Evolutionary conservation across 306 rosid genomes (phyloP).

Genomic region (Cicer yamashitae): DNA sequence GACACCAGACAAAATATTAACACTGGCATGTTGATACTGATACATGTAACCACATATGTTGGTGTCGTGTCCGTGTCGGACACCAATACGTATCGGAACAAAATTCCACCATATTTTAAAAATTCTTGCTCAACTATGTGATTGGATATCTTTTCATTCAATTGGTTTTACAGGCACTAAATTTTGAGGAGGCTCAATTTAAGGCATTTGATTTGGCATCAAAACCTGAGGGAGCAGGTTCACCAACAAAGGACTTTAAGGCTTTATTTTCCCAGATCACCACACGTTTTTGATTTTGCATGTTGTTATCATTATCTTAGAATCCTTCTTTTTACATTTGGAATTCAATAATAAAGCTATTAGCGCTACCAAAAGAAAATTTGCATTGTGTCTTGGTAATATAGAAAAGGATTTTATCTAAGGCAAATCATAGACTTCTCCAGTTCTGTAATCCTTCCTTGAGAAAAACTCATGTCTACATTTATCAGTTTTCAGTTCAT

Average conservation of each 20-base stretch:
- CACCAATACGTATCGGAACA: too few species aligned
- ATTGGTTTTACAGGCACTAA: constrained; percentile 68
- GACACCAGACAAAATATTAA: too few species aligned
- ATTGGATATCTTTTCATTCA: constrained; percentile 16
- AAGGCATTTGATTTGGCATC: constrained; percentile 94
- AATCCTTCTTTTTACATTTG: not conserved
- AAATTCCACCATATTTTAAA: not conserved
- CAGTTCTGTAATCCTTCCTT: not conserved
- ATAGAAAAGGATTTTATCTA: not conserved
- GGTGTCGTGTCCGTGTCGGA: too few species aligned
- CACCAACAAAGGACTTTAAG: constrained; percentile 89
- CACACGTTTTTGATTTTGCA: constrained; percentile 56
- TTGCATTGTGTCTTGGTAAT: constrained; percentile 24
- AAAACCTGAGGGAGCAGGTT: constrained; percentile 80
- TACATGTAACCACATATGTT: too few species aligned
- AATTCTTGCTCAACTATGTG: not conserved
- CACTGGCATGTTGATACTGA: too few species aligned
- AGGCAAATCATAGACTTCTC: constrained; percentile 35
- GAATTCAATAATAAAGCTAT: constrained; percentile 4
- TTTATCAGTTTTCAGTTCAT: not conserved
- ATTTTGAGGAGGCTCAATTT: constrained; percentile 74
- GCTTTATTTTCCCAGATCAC: constrained; percentile 79
- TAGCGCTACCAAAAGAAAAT: constrained; percentile 10
- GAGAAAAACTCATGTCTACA: constrained; percentile 8
- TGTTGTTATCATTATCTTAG: not conserved